Evolutionary conservation across 2,329 filamentous ascomycete genomes (phyloP).

Genomic region (Paraphaeosphaeria minitans): DNA sequence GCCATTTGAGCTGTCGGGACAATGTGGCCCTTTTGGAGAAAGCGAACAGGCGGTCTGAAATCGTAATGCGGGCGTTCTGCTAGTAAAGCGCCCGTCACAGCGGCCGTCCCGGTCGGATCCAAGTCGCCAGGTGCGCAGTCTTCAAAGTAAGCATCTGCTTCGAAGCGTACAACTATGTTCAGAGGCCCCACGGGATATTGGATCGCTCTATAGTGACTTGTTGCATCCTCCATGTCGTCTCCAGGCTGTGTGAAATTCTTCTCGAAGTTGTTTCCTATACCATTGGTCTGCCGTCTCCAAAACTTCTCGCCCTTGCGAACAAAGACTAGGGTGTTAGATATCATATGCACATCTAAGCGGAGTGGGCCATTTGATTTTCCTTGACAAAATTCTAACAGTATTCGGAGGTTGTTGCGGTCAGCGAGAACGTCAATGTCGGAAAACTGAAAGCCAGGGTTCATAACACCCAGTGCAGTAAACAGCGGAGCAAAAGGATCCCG

Average conservation of each 20-base stretch:
- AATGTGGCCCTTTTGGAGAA: conserved; percentile 32
- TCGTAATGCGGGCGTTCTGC: conserved; percentile 20
- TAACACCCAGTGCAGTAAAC: conserved; percentile 30
- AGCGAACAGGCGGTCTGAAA: conserved; percentile 23
- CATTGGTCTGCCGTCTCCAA: conserved; percentile 23
- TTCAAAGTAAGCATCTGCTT: conserved; percentile 37
- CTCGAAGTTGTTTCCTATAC: conserved; percentile 33
- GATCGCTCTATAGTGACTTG: conserved; percentile 38
- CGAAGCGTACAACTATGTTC: conserved; percentile 33
- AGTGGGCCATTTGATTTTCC: conserved; percentile 32
- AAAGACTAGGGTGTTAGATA: conserved; percentile 33
- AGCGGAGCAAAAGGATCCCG: conserved; percentile 31
- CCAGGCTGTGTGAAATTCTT: conserved; percentile 28
- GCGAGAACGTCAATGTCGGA: conserved; percentile 32
- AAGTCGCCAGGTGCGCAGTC: conserved; percentile 22
- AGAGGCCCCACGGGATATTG: conserved; percentile 34
- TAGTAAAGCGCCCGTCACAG: conserved; percentile 20
- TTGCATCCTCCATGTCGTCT: conserved; percentile 31
- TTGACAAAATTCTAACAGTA: conserved; percentile 31
- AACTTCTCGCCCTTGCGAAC: conserved; percentile 32
- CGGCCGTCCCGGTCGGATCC: conserved; percentile 12
- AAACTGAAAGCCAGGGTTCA: conserved; percentile 30
- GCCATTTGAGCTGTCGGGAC: conserved; percentile 29
- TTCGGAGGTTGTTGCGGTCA: conserved; percentile 37
- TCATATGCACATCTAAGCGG: conserved; percentile 29